phyloP scores from a whole-genome alignment of 1,284 basidiomycete species.

The Apiotrichum mycotoxinovorans region DNA sequence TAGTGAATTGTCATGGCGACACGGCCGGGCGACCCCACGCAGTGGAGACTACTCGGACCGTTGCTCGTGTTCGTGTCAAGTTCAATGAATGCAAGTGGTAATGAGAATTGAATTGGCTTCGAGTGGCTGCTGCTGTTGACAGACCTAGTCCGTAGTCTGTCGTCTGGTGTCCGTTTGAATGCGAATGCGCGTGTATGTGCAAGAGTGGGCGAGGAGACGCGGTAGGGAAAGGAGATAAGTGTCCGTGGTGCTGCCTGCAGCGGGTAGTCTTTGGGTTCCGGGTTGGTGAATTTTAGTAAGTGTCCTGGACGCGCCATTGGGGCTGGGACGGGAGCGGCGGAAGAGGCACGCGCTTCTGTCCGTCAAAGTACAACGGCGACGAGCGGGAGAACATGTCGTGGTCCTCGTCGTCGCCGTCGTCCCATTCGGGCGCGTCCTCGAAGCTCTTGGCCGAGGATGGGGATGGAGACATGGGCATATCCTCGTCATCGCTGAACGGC shows the following conservation, averaged over 20 bases:
- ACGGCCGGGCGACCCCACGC: no score
- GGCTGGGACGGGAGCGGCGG: constrained; percentile 2
- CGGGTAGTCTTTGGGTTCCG: neutral
- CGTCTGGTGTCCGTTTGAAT: neutral
- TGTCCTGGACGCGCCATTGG: neutral
- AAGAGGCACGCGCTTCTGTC: neutral
- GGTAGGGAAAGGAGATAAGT: neutral
- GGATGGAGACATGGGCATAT: neutral
- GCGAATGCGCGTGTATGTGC: neutral
- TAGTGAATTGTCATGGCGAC: no score
- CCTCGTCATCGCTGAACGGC: neutral
- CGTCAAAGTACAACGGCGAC: neutral
- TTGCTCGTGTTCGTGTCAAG: no score
- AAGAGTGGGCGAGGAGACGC: neutral
- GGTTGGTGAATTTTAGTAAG: neutral
- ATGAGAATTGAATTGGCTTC: no score
- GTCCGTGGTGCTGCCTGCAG: neutral
- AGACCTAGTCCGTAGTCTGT: no score
- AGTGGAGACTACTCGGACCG: no score
- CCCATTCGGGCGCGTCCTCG: constrained; percentile 16
- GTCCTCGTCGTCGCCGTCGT: neutral
- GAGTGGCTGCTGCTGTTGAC: no score
- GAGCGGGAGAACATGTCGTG: neutral
- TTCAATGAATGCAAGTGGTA: no score
- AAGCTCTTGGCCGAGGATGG: neutral